Percentiles rank a stretch among this genome's conserved stretches.
These are phyloP conservation scores for Tricholoma furcatifolium DNA, from an alignment of 768 basidiomycete genomes.

Conservation along the genomic window DNA sequence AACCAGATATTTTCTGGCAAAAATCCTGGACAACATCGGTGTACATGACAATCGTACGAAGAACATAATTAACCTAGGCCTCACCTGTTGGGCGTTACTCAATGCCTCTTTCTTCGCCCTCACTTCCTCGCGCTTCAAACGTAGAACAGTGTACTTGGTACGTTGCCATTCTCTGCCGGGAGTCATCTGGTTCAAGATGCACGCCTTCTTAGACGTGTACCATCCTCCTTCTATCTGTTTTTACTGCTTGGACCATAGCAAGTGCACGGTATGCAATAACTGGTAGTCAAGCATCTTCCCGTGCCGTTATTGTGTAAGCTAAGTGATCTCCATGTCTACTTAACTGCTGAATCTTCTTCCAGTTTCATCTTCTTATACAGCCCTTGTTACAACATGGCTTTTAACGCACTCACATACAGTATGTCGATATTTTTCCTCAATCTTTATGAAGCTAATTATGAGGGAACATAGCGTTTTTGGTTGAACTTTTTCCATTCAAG, in stretches of 20 bases:
- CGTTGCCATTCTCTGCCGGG: constrained; percentile 11
- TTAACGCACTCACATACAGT: constrained; percentile 57
- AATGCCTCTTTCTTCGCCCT: constrained; percentile 52
- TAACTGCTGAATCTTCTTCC: background rate
- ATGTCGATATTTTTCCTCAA: background rate
- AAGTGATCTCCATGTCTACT: no score
- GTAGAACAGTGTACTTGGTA: constrained; percentile 50
- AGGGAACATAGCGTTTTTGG: constrained; percentile 50
- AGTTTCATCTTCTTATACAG: constrained; percentile 60
- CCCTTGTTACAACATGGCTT: constrained; percentile 54
- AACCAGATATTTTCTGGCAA: constrained; percentile 51
- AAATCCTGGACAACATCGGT: constrained; percentile 53
- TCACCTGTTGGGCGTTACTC: constrained; percentile 54
- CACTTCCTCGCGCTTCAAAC: constrained; percentile 46
- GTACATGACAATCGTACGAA: constrained; percentile 49
- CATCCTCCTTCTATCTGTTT: constrained; percentile 42
- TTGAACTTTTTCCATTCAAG: constrained; percentile 66
- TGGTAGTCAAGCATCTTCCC: constrained; percentile 41
- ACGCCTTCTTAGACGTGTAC: constrained; percentile 40
- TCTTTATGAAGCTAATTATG: constrained; percentile 29
- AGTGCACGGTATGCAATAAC: constrained; percentile 45
- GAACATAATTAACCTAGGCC: constrained; percentile 54
- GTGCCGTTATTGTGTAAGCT: constrained; percentile 48
- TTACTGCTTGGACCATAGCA: constrained; percentile 57
- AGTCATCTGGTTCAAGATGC: background rate